phyloP scores from a whole-genome alignment of 2,329 filamentous ascomycete species.

The Lachnellula suecica region DNA sequence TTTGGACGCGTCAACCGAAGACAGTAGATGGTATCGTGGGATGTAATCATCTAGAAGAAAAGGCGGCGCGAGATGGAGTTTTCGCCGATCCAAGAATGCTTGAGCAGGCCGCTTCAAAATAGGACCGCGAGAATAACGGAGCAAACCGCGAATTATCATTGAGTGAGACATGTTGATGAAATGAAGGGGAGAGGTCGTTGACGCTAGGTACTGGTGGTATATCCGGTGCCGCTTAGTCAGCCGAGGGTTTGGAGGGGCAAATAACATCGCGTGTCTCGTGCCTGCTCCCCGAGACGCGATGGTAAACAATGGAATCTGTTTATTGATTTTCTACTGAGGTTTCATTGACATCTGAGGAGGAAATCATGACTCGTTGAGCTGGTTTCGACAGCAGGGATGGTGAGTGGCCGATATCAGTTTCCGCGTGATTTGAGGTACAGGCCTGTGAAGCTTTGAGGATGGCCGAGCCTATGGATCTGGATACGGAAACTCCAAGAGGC shows the following conservation, averaged over 20 bases:
- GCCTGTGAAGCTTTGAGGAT: conserved; percentile 14
- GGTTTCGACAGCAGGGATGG: not conserved
- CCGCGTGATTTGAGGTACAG: not conserved
- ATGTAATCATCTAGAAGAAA: conserved; percentile 75
- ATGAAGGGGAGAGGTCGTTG: no score
- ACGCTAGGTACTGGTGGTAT: no score
- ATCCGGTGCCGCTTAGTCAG: no score
- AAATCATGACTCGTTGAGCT: not conserved
- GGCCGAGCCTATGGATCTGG: conserved; percentile 43
- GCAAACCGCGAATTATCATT: not conserved
- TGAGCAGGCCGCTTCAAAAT: not conserved
- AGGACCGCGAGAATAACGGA: not conserved
- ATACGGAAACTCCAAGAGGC: conserved; percentile 32
- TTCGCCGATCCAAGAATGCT: not conserved
- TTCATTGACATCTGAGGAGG: not conserved
- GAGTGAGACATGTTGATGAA: not conserved
- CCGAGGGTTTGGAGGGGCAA: no score
- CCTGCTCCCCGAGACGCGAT: no score
- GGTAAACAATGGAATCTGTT: not conserved
- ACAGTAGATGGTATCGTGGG: conserved; percentile 69
- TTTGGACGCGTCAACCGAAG: conserved; percentile 66
- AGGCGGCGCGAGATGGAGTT: conserved; percentile 54
- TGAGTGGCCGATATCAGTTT: not conserved
- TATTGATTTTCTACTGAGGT: not conserved
- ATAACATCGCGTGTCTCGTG: no score